Conservation (phyloP, 306 rosid species). For the Corylus heterophylla region DNA sequence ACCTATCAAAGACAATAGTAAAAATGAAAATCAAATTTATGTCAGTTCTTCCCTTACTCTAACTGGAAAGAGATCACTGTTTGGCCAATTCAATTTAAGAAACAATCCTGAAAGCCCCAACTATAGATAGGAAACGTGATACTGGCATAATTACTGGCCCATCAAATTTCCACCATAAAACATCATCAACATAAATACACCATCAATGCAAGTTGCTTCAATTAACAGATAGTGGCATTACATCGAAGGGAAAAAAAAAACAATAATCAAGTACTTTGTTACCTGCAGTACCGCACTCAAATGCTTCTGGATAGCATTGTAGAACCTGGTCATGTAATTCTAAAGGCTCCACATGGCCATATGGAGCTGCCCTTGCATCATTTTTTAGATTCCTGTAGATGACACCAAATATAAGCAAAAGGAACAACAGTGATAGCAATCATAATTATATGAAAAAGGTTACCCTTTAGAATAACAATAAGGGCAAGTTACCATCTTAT, state of each 20-base stretch:
- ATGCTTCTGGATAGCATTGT: constrained; percentile 76
- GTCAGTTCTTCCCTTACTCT: neutral
- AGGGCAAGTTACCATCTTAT: neutral
- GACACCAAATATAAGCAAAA: constrained; percentile 19
- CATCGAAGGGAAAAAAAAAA: constrained; percentile 20
- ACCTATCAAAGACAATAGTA: neutral
- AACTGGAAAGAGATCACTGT: neutral
- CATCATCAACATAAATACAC: neutral
- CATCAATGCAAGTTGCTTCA: constrained; percentile 19
- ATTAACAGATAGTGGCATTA: neutral
- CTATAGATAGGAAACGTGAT: neutral
- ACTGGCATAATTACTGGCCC: neutral
- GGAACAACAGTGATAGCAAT: constrained; percentile 11
- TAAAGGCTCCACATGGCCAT: constrained; percentile 53
- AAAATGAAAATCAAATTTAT: neutral
- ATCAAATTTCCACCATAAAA: neutral
- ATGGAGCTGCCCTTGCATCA: constrained; percentile 43
- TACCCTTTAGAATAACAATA: neutral
- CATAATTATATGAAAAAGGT: neutral
- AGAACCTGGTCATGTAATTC: constrained; percentile 80
- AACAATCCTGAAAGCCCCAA: neutral
- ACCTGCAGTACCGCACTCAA: constrained; percentile 72
- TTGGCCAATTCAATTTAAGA: neutral
- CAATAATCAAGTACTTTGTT: constrained; percentile 52
- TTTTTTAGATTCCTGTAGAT: constrained; percentile 78